Conservation (phyloP, 1,284 basidiomycete species). For the Crucibulum parvulum region DNA sequence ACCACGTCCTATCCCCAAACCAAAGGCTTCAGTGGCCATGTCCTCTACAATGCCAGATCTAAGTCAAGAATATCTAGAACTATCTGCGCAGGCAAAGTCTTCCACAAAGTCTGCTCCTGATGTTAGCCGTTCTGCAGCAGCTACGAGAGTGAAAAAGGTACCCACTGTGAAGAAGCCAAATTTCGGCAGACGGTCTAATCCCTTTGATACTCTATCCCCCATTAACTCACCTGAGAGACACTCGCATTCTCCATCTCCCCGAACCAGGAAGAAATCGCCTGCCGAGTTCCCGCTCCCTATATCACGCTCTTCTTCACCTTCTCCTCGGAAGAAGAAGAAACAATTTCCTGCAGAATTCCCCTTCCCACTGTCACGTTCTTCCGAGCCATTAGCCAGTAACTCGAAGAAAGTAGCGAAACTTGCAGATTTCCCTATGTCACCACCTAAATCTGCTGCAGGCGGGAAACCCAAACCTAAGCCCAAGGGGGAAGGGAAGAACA, state of each 20-base stretch:
- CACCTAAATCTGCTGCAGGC: background rate
- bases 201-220: too few relatives aligned
- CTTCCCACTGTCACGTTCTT: background rate
- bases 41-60: too few relatives aligned
- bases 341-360: slow-evolving; percentile 1
- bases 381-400: background rate
- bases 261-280: slow-evolving; percentile 4
- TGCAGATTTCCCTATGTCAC: background rate
- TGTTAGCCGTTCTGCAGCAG: too few relatives aligned
- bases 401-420: background rate
- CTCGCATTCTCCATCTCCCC: background rate
- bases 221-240: background rate
- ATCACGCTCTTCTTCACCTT: background rate
- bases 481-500: background rate
- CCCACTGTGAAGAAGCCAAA: too few relatives aligned
- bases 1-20: background rate
- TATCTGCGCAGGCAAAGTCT: too few relatives aligned
- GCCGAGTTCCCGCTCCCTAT: background rate
- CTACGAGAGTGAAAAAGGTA: too few relatives aligned
- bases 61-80: too few relatives aligned
- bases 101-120: too few relatives aligned
- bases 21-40: too few relatives aligned
- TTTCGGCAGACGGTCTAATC: too few relatives aligned
- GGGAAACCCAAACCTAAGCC: background rate
- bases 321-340: background rate